Evolutionary conservation across 116 monocot species (phyloP), one percentile per base, ranked within the genome.

Genomic region (Zostera marina): DNA sequence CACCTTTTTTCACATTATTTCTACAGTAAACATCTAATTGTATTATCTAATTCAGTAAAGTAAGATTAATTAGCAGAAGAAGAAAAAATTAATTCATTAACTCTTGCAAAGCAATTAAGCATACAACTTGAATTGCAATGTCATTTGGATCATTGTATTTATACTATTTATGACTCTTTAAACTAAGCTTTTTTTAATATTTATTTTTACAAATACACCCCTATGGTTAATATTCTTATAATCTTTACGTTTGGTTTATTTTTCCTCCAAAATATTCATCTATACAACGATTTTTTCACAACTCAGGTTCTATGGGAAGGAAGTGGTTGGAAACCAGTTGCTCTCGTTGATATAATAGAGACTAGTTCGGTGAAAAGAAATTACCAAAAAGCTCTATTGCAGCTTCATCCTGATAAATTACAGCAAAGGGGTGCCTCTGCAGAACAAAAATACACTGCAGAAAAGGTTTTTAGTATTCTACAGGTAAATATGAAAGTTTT

Each of bases 251-350:
- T n/a, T n/a, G n/a, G 32, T 32, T 32, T 32, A 2, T 32, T 32
- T 32, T 32, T 5, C 32, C 32, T 32, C 32, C 32, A 41, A 61
- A 49, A 48, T 5, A 21, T 61, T 12, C 52, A 9, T 52, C 9
- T 52, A 15, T 45, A 0, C 13, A 14, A 43, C 46, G 44, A 13
- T 22, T 13, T 15, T 22, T 45, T 47, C 8, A 47, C 12, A 16
- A 17, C 53, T 11, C 54, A 94, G 93, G 69, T 88, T 70, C 93
- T 94, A 69, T 94, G 88, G 88, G 65, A 74, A 22, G 84, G 77
- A 19, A 77, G 88, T 75, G 93, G 88, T 65, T 94, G 93, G 93
- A 94, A 88, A 69, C 79, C 79, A 42, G 71, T 94, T 56, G 79
- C 88, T 43, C 81, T 94, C 58, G 84, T 94, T 61, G 64, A 77